A percentile compares a stretch with the other conserved stretches of the same genome.
Evolutionary conservation across 2,329 filamentous ascomycete genomes (phyloP).

Genomic region (Apiospora sp.): DNA sequence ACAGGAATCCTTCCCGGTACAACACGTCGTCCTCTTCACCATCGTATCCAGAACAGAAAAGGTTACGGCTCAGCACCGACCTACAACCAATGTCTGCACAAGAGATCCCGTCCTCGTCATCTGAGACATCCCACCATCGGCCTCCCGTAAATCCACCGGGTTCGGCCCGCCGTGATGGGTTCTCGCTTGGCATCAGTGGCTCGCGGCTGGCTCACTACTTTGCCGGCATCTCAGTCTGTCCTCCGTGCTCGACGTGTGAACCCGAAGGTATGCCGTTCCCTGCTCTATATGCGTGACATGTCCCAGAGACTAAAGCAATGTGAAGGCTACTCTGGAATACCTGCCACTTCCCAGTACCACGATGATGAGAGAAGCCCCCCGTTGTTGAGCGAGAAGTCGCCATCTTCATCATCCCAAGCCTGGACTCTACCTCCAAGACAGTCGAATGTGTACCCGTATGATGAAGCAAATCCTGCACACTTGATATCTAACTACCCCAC

Average conservation of each 20-base stretch:
- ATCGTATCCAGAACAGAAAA: constrained; percentile 38
- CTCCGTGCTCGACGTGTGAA: constrained; percentile 45
- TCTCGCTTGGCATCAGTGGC: constrained; percentile 38
- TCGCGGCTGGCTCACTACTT: constrained; percentile 45
- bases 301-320: constrained; percentile 31
- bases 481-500: constrained; percentile 47
- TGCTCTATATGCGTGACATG: not conserved
- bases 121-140: constrained; percentile 32
- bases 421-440: constrained; percentile 39
- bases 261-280: constrained; percentile 43
- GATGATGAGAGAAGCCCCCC: constrained; percentile 34
- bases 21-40: constrained; percentile 45
- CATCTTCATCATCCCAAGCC: constrained; percentile 34
- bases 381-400: constrained; percentile 37
- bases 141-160: constrained; percentile 29
- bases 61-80: constrained; percentile 39
- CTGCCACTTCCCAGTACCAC: constrained; percentile 36
- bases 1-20: constrained; percentile 41
- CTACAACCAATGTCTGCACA: constrained; percentile 36
- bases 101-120: constrained; percentile 34
- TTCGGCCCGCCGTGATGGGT: constrained; percentile 28
- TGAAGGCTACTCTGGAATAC: constrained; percentile 39
- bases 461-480: constrained; percentile 38
- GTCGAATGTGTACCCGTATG: constrained; percentile 40
- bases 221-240: constrained; percentile 45